phyloP scores from a whole-genome alignment of 768 basidiomycete genomes.

The Cystofilobasidium macerans region DNA sequence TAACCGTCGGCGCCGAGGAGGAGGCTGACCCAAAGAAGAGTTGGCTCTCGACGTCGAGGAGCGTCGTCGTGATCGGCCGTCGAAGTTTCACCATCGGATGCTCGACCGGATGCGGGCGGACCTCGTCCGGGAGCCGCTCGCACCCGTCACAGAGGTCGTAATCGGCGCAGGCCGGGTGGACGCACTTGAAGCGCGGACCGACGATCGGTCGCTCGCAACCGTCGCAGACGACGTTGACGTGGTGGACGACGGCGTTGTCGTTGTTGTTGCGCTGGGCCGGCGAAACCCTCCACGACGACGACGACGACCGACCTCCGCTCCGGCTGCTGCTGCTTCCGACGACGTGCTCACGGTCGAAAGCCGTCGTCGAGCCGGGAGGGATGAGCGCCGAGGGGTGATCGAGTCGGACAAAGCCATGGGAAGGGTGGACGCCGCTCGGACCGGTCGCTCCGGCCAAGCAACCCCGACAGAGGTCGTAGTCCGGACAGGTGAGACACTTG shows the following conservation, averaged over 20 bases:
- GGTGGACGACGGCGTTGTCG: background rate
- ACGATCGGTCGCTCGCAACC: constrained; percentile 42
- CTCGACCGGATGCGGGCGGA: background rate
- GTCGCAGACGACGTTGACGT: constrained; percentile 15
- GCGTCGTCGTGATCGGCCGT: background rate
- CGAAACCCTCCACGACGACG: constrained; percentile 37
- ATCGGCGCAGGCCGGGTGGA: constrained; percentile 64
- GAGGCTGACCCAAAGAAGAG: too few relatives aligned
- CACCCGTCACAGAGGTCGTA: constrained; percentile 49
- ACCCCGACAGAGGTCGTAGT: constrained; percentile 62
- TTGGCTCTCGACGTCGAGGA: background rate
- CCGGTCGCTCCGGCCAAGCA: constrained; percentile 54
- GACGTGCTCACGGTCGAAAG: too few relatives aligned
- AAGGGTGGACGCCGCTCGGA: constrained; percentile 55
- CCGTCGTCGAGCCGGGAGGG: too few relatives aligned
- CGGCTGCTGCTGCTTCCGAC: too few relatives aligned
- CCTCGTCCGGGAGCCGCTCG: constrained; percentile 13
- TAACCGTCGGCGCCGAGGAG: too few relatives aligned
- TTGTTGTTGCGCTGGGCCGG: background rate
- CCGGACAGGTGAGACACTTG: constrained; percentile 64
- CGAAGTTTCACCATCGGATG: constrained; percentile 22
- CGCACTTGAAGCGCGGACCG: constrained; percentile 72
- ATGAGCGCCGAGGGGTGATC: too few relatives aligned
- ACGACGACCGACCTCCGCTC: too few relatives aligned
- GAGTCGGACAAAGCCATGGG: constrained; percentile 61